A percentile compares a stretch with the other conserved stretches of the same genome.
Conservation (phyloP, 177 flowering plant genomes). For the Telopea speciosissima region DNA sequence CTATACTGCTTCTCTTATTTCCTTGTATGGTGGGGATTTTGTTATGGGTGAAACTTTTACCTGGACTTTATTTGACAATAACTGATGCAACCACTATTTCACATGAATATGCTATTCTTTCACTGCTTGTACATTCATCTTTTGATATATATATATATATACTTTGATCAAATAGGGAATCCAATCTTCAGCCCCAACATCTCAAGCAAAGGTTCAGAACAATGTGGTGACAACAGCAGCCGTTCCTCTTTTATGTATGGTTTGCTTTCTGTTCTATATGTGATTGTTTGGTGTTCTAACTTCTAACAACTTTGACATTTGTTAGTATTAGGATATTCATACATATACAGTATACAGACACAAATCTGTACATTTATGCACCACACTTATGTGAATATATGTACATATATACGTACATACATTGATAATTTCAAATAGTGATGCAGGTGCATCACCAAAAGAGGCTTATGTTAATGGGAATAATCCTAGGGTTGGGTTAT, state of each 20-base stretch:
- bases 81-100: background rate
- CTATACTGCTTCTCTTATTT: too few relatives aligned
- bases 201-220: constrained; percentile 9
- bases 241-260: constrained; percentile 12
- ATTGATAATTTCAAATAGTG: too few relatives aligned
- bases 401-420: too few relatives aligned
- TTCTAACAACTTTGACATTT: background rate
- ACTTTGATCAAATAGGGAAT: constrained; percentile 15
- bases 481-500: too few relatives aligned
- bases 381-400: too few relatives aligned
- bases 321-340: background rate
- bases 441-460: too few relatives aligned
- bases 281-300: constrained; percentile 1
- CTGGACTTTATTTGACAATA: too few relatives aligned
- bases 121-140: background rate
- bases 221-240: constrained; percentile 9
- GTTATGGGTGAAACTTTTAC: too few relatives aligned
- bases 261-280: background rate
- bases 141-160: too few relatives aligned
- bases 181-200: constrained; percentile 5
- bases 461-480: too few relatives aligned
- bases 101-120: background rate
- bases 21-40: too few relatives aligned
- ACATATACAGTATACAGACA: background rate
- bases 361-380: too few relatives aligned